Evolutionary conservation across 495 filamentous ascomycete species (phyloP), one percentile per base, ranked within the genome.

Genomic region (Xylaria flabelliformis): DNA sequence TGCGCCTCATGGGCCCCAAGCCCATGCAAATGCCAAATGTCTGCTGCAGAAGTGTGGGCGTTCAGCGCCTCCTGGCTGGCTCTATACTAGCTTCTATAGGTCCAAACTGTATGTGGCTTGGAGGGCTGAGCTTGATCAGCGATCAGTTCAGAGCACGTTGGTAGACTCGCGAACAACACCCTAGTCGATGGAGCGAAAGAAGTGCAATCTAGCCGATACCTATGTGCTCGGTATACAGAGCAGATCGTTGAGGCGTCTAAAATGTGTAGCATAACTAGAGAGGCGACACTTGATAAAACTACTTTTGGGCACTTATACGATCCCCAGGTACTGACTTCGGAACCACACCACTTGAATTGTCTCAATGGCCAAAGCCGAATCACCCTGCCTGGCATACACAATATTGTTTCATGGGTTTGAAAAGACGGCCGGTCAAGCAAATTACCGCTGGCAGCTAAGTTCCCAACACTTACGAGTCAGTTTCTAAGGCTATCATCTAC

Each of bases 61-160:
- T 13, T 15, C 62, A 64, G 26, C 62, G 64, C 64, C 34, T 55
- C 67, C 55, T 69, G 51, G 67, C 53, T 61, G 53, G 53, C 55
- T 36, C 67, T 50, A 4, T 36, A 36, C 34, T 6, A 5, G 55
- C 55, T 61, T 55, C 44, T 12, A 67, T 67, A 67, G 65, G 65
- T 32, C 29, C 44, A 7, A 62, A 44, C 29, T n/a, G 44, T 53
- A 29, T 39, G 68, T 70, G 68, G 68, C 68, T 70, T 70, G 68
- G 55, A 69, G 67, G 67, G 68, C 68, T 70, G 68, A 70, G 44
- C 56, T 51, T 21, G 44, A 70, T 62, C 68, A 64, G 32, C 68
- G 39, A 42, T 19, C 34, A 41, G 4, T 29, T 5, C 32, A 39
- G 66, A 69, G 55, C 66, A 32, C 15, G 24, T 59, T 39, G 15